Conservation (phyloP, 23 red algal genomes). For the Pyropia yezoensis region DNA sequence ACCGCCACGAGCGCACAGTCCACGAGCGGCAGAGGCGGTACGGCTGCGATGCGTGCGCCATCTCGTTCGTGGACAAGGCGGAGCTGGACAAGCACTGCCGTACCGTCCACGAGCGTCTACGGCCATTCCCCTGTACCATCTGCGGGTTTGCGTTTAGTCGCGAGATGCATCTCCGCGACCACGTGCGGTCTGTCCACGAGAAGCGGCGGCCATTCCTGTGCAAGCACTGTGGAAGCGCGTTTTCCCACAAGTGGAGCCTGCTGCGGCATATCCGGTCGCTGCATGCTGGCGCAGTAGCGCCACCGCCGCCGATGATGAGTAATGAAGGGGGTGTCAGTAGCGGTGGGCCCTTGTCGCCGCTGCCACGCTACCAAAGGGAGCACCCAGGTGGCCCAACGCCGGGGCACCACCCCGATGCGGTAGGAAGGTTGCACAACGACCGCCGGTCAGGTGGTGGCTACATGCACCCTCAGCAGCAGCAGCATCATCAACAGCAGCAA, state of each 20-base stretch:
- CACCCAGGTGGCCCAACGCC: too few relatives aligned
- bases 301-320: too few relatives aligned
- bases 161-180: conserved; percentile 50
- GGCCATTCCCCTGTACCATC: conserved; percentile 45
- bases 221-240: conserved; percentile 18
- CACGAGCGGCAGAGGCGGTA: conserved; percentile 23
- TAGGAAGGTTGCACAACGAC: too few relatives aligned
- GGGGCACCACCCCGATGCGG: too few relatives aligned
- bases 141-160: conserved; percentile 47
- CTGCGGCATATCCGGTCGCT: conserved; percentile 52
- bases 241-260: conserved; percentile 33
- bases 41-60: neutral
- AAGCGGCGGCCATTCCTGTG: conserved; percentile 65
- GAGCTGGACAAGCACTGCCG: conserved; percentile 39
- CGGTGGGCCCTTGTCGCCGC: too few relatives aligned
- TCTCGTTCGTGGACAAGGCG: conserved; percentile 52
- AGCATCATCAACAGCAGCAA: conserved; percentile 5
- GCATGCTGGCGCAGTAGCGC: conserved; percentile 1
- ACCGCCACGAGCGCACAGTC: conserved; percentile 53
- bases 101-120: conserved; percentile 43
- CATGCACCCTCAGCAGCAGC: conserved; percentile 1
- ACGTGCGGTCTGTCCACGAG: conserved; percentile 54
- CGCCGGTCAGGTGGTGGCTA: too few relatives aligned
- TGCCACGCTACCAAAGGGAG: too few relatives aligned
- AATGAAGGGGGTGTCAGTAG: too few relatives aligned